Base-by-base conservation (phyloP, 2,329 filamentous ascomycete genomes). In the Drechmeria coniospora region DNA sequence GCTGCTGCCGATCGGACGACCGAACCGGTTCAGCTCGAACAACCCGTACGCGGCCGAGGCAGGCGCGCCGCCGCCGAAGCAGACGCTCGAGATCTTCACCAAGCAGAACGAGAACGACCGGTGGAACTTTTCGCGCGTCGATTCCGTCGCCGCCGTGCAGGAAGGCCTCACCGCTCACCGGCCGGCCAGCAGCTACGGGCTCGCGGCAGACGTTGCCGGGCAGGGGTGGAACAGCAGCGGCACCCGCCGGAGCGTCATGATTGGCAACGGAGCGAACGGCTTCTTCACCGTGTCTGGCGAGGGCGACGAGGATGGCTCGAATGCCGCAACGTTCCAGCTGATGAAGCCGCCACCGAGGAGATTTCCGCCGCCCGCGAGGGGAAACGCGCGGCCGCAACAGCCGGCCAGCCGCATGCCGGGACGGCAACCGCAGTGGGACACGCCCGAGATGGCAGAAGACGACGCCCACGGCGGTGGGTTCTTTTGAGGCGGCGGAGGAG, bases 21-120 rank as follows among this genome's bases (percentile, higher is more conserved):
- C 36, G 27, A 47, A 53, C 26, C 63, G 67, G 6, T 68, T 72
- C 49, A 70, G 66, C 44, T 71, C 67, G 35, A 73, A 72, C 45
- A 73, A 73, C 38, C 67, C 67, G 2, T 71, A 69, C 36, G 65
- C 61, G 2, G 42, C 46, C 15, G 41, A 40, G 7, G 41, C 41
- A 6, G 40, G 20, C 5, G 9, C 46, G 6, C 44, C 47, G 13
- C 42, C 53, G 19, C 54, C 67, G 5, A 65, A 61, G 6, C 61
- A 66, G 32, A 66, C 63, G 6, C 61, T 74, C 17, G 68, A 72
- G 37, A 61, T 74, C 14, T 74, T 69, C 35, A 70, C 65, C 31
- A 73, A 72, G 47, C 60, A 62, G 35, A 62, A 69, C 28, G 65
- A 72, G 38, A 61, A 65, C 34, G 51, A 68, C 22, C 61, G 66